Percentiles rank a stretch among this genome's conserved stretches.
Conservation (phyloP, 306 rosid genomes). For the Quercus alba region DNA sequence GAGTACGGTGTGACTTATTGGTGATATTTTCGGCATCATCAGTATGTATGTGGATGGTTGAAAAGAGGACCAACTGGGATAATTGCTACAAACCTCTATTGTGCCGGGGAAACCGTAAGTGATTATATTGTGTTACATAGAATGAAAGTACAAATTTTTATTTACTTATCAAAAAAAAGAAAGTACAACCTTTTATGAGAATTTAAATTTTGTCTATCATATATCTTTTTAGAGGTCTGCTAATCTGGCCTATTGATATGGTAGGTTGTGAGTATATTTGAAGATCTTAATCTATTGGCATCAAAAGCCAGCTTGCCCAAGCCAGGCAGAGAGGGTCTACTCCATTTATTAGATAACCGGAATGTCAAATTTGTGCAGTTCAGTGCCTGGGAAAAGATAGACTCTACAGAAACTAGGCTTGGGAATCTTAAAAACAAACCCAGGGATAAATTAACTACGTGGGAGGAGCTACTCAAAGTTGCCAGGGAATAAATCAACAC, state of each 20-base stretch:
- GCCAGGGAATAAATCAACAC: slow-evolving; percentile 18
- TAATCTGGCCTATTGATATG: slow-evolving; percentile 23
- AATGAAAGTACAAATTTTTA: background rate
- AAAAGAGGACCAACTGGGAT: slow-evolving; percentile 99
- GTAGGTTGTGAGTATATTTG: slow-evolving; percentile 78
- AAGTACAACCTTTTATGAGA: background rate
- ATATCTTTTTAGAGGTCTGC: background rate
- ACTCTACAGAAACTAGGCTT: slow-evolving; percentile 64
- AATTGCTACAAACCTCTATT: slow-evolving; percentile 80
- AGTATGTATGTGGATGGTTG: slow-evolving; percentile 94
- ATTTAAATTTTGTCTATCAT: background rate
- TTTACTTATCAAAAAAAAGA: too few relatives aligned
- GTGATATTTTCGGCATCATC: too few relatives aligned
- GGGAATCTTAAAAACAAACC: slow-evolving; percentile 65
- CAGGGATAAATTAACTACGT: slow-evolving; percentile 63
- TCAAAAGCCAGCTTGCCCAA: slow-evolving; percentile 37
- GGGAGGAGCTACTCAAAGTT: slow-evolving; percentile 59
- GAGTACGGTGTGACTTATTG: too few relatives aligned
- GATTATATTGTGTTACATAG: background rate
- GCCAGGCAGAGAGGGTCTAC: slow-evolving; percentile 73
- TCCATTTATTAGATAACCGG: slow-evolving; percentile 50
- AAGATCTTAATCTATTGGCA: slow-evolving; percentile 53
- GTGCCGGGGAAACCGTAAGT: slow-evolving; percentile 91
- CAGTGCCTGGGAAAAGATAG: slow-evolving; percentile 74
- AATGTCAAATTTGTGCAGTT: slow-evolving; percentile 54